These are phyloP conservation scores for Xerocomus amazonicus DNA, from an alignment of 1,284 basidiomycete genomes.

Conservation along the genomic window DNA sequence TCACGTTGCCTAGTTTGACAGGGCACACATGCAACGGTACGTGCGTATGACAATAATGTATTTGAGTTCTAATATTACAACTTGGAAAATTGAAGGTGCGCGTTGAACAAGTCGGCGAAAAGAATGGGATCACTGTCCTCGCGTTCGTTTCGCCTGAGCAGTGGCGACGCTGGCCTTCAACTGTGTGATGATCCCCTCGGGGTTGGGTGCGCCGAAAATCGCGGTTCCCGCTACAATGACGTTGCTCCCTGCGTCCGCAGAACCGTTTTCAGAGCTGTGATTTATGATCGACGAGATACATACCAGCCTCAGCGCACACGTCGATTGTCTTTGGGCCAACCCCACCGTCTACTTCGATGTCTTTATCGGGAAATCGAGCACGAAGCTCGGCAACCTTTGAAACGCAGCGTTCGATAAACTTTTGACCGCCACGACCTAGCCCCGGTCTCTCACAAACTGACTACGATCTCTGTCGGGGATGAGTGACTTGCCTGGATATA, in stretches of 20 bases:
- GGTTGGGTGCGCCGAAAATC: conserved; percentile 81
- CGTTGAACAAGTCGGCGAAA: neutral
- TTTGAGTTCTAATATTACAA: conserved; percentile 25
- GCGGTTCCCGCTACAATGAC: conserved; percentile 98
- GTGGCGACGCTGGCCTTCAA: conserved; percentile 72
- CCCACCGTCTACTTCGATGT: conserved; percentile 98
- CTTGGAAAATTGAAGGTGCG: neutral
- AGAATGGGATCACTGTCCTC: conserved; percentile 1
- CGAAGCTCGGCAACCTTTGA: conserved; percentile 93
- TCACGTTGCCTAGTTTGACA: conserved; percentile 13
- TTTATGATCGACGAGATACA: conserved; percentile 25
- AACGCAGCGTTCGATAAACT: conserved; percentile 92
- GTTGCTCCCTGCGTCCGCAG: conserved; percentile 71
- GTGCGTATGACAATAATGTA: conserved; percentile 27
- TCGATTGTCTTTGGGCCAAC: conserved; percentile 90
- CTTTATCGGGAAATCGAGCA: conserved; percentile 84
- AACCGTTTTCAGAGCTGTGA: neutral
- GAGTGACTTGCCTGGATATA: conserved; percentile 68
- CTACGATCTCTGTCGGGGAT: neutral
- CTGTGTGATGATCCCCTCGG: conserved; percentile 72
- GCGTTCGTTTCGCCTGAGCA: conserved; percentile 53
- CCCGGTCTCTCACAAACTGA: neutral
- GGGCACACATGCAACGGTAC: neutral
- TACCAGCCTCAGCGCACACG: conserved; percentile 87
- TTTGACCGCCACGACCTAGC: conserved; percentile 89